These are phyloP conservation scores for Epichloe brachyelytri DNA, from an alignment of 2,329 filamentous ascomycete genomes.

Conservation along the genomic window DNA sequence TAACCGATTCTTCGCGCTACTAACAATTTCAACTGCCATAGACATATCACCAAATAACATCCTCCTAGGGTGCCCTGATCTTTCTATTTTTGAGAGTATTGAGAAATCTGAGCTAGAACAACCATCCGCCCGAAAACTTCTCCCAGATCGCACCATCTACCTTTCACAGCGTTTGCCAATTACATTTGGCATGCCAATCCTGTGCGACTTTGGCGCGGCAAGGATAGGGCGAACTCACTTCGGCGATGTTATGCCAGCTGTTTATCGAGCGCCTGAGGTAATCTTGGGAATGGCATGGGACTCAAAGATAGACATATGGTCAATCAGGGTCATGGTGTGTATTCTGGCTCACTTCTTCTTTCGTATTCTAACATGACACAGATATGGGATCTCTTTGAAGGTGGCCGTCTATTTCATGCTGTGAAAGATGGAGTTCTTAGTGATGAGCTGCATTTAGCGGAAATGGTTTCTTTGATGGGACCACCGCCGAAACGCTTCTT, in stretches of 20 bases:
- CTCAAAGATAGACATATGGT: constrained; percentile 23
- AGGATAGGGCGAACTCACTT: constrained; percentile 11
- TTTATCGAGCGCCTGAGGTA: constrained; percentile 23
- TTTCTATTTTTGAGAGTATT: constrained; percentile 6
- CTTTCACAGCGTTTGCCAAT: constrained; percentile 14
- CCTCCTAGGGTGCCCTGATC: constrained; percentile 11
- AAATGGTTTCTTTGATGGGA: constrained; percentile 26
- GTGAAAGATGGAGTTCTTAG: constrained; percentile 10
- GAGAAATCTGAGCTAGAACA: constrained; percentile 6
- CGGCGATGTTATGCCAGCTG: constrained; percentile 19
- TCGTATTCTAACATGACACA: constrained; percentile 2
- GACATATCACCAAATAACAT: constrained; percentile 17
- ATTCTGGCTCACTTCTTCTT: not conserved
- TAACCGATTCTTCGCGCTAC: not conserved
- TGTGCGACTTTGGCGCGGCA: constrained; percentile 20
- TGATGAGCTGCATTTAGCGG: constrained; percentile 18
- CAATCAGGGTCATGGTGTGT: constrained; percentile 18
- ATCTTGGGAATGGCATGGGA: constrained; percentile 21
- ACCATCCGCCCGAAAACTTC: constrained; percentile 15
- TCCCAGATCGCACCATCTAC: constrained; percentile 16
- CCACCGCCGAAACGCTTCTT: constrained; percentile 21
- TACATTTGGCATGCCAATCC: constrained; percentile 12
- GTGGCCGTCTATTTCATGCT: constrained; percentile 15
- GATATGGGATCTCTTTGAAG: constrained; percentile 22
- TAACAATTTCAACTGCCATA: constrained; percentile 1